Base-by-base conservation (phyloP, 768 basidiomycete species). In the Mycena pura region DNA sequence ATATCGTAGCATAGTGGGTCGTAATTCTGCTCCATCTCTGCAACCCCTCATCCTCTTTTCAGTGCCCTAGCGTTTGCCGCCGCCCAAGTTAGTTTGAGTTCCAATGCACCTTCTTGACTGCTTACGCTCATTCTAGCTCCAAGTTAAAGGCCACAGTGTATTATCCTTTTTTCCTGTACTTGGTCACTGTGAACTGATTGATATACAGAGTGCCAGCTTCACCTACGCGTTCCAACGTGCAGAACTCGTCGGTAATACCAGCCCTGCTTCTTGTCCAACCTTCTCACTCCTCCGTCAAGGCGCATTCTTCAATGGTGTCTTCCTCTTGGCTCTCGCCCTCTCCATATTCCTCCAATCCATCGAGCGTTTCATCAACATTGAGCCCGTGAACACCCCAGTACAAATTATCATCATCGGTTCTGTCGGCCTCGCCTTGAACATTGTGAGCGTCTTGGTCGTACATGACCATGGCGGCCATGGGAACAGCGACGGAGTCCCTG, bases 181-280 rank as follows among this genome's bases (percentile, higher is more conserved):
- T 51, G 31, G 28, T 46, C 22, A 3, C 34, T 48, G n/a, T 52
- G 13, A 24, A 47, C 25, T 34, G 17, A 31, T 1, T n/a, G n/a
- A n/a, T 28, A 46, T 52, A 17, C 61, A 85, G 82, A 81, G 79
- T 50, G 69, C 77, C 49, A 77, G 77, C 53, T 86, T 82, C 65
- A 86, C 84, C 7, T 86, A 80, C 62, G 84, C 84, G 5, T 84
- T 84, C 64, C 81, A 83, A 67, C 81, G 84, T 44, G 83, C 82
- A 49, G 84, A 86, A 65, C 77, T 84, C 57, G 80, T 86, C 61
- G 83, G 83, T 84, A 72, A 50, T 32, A 8, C 9, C 3, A 14
- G 57, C 74, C 64, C 63, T 22, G 39, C 41, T 64, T 49, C 39
- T 3, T 21, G n/a, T 41, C 22, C 13, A 38, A 31, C 21, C 3